phyloP scores from a whole-genome alignment of 2,329 filamentous ascomycete species.

The Verticillium albo-atrum region DNA sequence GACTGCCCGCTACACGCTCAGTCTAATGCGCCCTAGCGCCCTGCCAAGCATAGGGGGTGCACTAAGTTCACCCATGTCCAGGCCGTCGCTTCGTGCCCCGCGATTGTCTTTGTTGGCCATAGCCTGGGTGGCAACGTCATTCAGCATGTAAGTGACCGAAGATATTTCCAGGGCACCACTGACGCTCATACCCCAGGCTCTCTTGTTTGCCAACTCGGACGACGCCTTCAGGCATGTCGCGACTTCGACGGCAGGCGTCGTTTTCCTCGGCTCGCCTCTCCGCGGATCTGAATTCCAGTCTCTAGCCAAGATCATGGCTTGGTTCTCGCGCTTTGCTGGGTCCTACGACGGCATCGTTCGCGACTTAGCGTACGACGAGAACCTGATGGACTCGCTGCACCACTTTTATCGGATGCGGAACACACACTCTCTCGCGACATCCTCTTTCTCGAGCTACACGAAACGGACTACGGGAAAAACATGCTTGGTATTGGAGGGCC shows the following conservation, averaged over 20 bases:
- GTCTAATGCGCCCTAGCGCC: background rate
- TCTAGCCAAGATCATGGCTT: conserved; percentile 2
- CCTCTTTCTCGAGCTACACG: conserved; percentile 13
- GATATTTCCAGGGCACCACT: background rate
- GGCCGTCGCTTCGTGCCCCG: conserved; percentile 1
- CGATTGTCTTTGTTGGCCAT: conserved; percentile 15
- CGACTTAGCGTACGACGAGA: conserved; percentile 10
- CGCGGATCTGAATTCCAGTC: conserved; percentile 8
- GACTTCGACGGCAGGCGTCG: conserved; percentile 5
- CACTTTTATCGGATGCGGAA: conserved; percentile 11
- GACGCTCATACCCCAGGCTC: conserved; percentile 3
- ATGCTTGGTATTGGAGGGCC: background rate
- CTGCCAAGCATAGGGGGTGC: background rate
- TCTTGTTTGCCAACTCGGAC: conserved; percentile 10
- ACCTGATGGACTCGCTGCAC: conserved; percentile 12
- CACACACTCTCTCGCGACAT: conserved; percentile 4
- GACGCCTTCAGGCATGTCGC: conserved; percentile 6
- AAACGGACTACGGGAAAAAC: conserved; percentile 12
- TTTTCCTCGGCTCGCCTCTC: conserved; percentile 13
- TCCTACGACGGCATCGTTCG: conserved; percentile 12
- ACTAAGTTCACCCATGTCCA: background rate
- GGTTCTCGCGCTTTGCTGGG: conserved; percentile 6
- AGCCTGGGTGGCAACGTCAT: conserved; percentile 16
- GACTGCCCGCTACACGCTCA: background rate
- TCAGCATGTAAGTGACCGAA: conserved; percentile 6